Conservation (phyloP, 441 rosid species). For the Gossypium aridum region DNA sequence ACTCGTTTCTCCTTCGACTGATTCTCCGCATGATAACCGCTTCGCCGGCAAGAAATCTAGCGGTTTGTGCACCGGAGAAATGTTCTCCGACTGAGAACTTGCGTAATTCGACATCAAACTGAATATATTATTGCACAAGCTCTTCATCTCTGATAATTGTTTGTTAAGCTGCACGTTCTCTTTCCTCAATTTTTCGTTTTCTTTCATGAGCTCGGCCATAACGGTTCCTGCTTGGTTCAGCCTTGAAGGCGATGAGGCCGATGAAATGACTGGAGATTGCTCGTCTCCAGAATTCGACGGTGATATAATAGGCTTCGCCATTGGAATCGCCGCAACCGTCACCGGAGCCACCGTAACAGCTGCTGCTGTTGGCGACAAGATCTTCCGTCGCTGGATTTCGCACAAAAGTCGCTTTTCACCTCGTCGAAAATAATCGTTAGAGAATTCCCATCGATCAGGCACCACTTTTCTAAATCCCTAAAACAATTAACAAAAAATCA, state of each 20-base stretch:
- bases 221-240: conserved; percentile 17
- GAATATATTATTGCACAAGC: conserved; percentile 42
- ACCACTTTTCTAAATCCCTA: conserved; percentile 63
- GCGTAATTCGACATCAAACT: conserved; percentile 37
- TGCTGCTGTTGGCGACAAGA: conserved; percentile 9
- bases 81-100: conserved; percentile 19
- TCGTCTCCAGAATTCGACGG: conserved; percentile 55
- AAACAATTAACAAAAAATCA: neutral
- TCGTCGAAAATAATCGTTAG: conserved; percentile 48
- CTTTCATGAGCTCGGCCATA: conserved; percentile 39
- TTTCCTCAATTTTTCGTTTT: conserved; percentile 55
- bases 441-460: conserved; percentile 75
- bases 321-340: conserved; percentile 23
- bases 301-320: conserved; percentile 32
- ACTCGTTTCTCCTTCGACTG: conserved; percentile 19
- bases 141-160: conserved; percentile 46
- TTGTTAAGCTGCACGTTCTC: conserved; percentile 41
- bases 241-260: conserved; percentile 25
- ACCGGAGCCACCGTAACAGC: neutral
- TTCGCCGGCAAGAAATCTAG: conserved; percentile 33
- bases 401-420: conserved; percentile 56
- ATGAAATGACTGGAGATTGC: conserved; percentile 32
- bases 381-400: conserved; percentile 64
- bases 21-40: conserved; percentile 14
- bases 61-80: conserved; percentile 20